phyloP scores from a whole-genome alignment of 495 filamentous ascomycete species.

The Talaromyces stipitatus region DNA sequence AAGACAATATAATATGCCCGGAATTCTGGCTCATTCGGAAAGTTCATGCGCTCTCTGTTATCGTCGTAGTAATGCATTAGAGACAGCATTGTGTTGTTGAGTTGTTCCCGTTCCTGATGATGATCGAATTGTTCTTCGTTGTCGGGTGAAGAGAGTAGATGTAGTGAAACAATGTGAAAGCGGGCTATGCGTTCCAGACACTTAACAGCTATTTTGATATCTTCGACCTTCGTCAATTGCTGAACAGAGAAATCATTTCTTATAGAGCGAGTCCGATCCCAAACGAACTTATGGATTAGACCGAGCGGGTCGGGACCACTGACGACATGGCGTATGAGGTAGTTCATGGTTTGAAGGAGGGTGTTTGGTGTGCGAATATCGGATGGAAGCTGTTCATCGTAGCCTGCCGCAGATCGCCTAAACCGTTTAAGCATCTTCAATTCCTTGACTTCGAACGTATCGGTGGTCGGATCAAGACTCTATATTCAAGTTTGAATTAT shows the following conservation, averaged over 20 bases:
- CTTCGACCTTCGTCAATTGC: slow-evolving; percentile 57
- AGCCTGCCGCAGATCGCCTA: slow-evolving; percentile 82
- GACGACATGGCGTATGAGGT: slow-evolving; percentile 72
- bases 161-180: slow-evolving; percentile 83
- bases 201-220: slow-evolving; percentile 61
- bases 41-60: slow-evolving; percentile 43
- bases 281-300: slow-evolving; percentile 75
- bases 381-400: slow-evolving; percentile 83
- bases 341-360: slow-evolving; percentile 69
- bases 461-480: slow-evolving; percentile 31
- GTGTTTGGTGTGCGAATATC: slow-evolving; percentile 78
- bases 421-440: slow-evolving; percentile 77
- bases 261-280: slow-evolving; percentile 88
- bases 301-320: slow-evolving; percentile 55
- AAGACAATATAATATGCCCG: slow-evolving; percentile 84
- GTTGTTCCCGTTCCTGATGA: slow-evolving; percentile 88
- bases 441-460: slow-evolving; percentile 37
- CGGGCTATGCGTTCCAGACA: slow-evolving; percentile 86
- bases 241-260: slow-evolving; percentile 93
- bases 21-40: slow-evolving; percentile 81
- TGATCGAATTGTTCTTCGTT: slow-evolving; percentile 70
- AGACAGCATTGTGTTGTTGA: slow-evolving; percentile 79
- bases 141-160: slow-evolving; percentile 62
- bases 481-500: slow-evolving; percentile 4
- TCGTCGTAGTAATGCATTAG: slow-evolving; percentile 86